Percentiles rank a stretch among this genome's conserved stretches.
Conservation (phyloP, 805 yeast genomes). For the Isabelozyma gotoi region DNA sequence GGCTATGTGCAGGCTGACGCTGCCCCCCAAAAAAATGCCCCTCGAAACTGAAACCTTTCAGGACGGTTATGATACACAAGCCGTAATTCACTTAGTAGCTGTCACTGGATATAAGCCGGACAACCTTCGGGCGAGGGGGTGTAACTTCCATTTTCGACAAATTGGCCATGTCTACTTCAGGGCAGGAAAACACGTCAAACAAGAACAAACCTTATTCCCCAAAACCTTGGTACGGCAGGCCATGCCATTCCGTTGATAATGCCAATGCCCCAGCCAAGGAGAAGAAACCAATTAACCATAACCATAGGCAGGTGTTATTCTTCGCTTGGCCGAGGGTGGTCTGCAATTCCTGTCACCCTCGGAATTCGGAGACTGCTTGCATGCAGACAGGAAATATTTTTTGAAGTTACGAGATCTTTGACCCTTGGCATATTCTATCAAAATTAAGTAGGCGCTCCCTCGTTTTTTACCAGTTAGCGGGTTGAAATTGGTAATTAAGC, state of each 20-base stretch:
- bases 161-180: too few relatives aligned
- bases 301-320: background rate
- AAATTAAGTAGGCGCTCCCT: background rate
- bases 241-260: too few relatives aligned
- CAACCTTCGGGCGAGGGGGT: too few relatives aligned
- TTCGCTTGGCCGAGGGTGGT: background rate
- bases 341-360: too few relatives aligned
- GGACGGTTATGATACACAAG: background rate
- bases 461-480: background rate
- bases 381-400: background rate
- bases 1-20: background rate
- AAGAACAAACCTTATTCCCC: background rate
- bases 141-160: background rate
- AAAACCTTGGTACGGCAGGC: too few relatives aligned
- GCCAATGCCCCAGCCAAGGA: too few relatives aligned
- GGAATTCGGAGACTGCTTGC: background rate
- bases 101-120: too few relatives aligned
- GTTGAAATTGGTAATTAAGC: background rate
- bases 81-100: too few relatives aligned
- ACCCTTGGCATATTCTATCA: background rate
- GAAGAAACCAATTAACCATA: background rate
- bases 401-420: background rate
- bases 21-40: background rate
- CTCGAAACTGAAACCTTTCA: background rate
- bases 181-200: background rate